These are phyloP conservation scores for Mollisiaceae sp. DNA, from an alignment of 2,329 filamentous ascomycete species.

Conservation along the genomic window DNA sequence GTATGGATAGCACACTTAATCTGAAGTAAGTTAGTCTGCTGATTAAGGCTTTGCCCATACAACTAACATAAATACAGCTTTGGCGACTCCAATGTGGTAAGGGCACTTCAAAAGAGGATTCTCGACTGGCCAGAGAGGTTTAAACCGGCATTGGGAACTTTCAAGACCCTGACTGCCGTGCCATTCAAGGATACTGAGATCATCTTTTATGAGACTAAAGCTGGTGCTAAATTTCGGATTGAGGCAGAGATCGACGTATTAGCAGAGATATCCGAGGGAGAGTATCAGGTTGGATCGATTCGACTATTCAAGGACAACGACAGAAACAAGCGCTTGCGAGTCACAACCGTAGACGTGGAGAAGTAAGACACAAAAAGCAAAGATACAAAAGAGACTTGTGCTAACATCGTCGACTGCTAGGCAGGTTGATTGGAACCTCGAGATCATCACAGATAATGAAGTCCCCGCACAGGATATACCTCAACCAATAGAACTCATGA, in stretches of 20 bases:
- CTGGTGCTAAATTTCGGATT: constrained; percentile 33
- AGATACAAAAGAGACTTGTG: not conserved
- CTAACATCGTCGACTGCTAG: constrained; percentile 25
- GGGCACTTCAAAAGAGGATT: constrained; percentile 30
- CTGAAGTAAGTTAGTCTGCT: constrained; percentile 36
- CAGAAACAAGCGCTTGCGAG: constrained; percentile 36
- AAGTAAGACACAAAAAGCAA: constrained; percentile 25
- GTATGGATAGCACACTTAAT: constrained; percentile 35
- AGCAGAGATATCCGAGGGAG: constrained; percentile 18
- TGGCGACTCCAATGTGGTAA: constrained; percentile 24
- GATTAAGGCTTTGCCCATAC: not conserved
- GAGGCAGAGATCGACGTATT: constrained; percentile 39
- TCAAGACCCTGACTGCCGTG: constrained; percentile 22
- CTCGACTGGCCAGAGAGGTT: constrained; percentile 26
- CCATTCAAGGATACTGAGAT: constrained; percentile 35
- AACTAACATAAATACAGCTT: constrained; percentile 26
- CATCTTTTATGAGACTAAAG: constrained; percentile 32
- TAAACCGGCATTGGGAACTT: constrained; percentile 24
- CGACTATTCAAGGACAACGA: constrained; percentile 32
- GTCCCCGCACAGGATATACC: constrained; percentile 27
- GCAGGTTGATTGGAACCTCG: constrained; percentile 39
- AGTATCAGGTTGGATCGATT: constrained; percentile 36
- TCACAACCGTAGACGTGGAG: constrained; percentile 39
- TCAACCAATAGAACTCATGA: constrained; percentile 24
- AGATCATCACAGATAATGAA: constrained; percentile 39